These are phyloP conservation scores for Neoscytalidium dimidiatum DNA, from an alignment of 2,329 filamentous ascomycete genomes.

Conservation along the genomic window DNA sequence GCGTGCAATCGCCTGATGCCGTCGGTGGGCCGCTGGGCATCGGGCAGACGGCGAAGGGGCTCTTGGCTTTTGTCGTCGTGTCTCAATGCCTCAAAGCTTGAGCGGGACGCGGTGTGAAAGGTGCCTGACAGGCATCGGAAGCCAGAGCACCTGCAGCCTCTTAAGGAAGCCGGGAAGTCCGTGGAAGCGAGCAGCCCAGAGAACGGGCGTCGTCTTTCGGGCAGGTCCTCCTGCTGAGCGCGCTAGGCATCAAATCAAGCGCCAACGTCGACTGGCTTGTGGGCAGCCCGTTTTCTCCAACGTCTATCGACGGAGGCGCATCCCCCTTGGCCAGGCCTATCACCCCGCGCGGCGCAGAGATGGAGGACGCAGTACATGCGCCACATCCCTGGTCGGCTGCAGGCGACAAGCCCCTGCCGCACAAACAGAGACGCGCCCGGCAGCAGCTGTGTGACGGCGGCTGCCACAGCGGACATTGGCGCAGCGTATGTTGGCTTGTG, in stretches of 20 bases:
- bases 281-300: slow-evolving; percentile 7
- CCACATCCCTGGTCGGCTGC: not conserved
- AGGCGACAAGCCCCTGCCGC: not conserved
- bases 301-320: not conserved
- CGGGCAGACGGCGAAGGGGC: not conserved
- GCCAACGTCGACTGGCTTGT: not conserved
- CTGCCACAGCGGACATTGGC: not conserved
- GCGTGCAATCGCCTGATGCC: not conserved
- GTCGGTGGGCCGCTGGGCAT: not conserved
- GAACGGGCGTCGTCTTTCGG: not conserved
- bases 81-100: slow-evolving; percentile 8
- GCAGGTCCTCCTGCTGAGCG: not conserved
- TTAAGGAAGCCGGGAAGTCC: not conserved
- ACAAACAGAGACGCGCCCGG: not conserved
- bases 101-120: not conserved
- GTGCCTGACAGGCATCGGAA: not conserved
- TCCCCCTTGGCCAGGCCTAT: not conserved
- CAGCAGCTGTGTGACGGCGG: not conserved
- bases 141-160: no score
- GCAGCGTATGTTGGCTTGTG: not conserved
- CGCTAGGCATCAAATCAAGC: not conserved
- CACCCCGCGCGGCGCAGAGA: not conserved
- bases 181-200: not conserved
- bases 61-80: not conserved
- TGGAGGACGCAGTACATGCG: not conserved